phyloP scores from a whole-genome alignment of 2,329 filamentous ascomycete species.

The Hyphodiscus sp. region DNA sequence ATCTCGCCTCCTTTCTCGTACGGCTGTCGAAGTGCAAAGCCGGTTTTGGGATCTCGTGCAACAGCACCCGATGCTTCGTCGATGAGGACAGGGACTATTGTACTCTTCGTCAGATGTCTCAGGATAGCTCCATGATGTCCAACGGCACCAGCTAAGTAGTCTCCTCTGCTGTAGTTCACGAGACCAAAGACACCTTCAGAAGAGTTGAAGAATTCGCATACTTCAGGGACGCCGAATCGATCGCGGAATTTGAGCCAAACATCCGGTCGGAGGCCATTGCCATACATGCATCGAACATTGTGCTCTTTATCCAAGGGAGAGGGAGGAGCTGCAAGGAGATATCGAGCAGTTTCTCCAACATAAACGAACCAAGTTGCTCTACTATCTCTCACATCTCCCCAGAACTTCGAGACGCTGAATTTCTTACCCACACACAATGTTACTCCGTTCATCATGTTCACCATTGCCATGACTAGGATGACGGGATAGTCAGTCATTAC shows the following conservation, averaged over 20 bases:
- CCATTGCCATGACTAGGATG: constrained; percentile 19
- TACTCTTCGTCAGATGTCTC: constrained; percentile 45
- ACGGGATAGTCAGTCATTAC: no score
- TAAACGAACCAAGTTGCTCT: constrained; percentile 67
- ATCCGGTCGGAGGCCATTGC: constrained; percentile 63
- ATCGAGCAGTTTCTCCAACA: constrained; percentile 71
- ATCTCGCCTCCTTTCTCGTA: constrained; percentile 72
- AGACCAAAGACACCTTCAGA: constrained; percentile 65
- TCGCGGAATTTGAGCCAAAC: constrained; percentile 59
- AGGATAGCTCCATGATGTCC: constrained; percentile 64
- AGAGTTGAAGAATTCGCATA: constrained; percentile 72
- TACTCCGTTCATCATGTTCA: constrained; percentile 32
- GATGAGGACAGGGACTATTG: constrained; percentile 59
- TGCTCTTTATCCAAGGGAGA: constrained; percentile 55
- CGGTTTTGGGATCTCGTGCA: constrained; percentile 57
- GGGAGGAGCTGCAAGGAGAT: constrained; percentile 61
- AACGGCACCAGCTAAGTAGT: constrained; percentile 57
- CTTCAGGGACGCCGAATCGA: constrained; percentile 54
- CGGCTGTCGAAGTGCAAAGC: constrained; percentile 55
- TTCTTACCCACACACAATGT: constrained; percentile 58
- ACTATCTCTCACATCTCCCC: constrained; percentile 63
- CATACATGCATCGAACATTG: constrained; percentile 52
- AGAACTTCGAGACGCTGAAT: constrained; percentile 66
- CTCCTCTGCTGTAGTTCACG: constrained; percentile 52
- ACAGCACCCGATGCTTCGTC: constrained; percentile 64